phyloP scores from a whole-genome alignment of 306 rosid genomes.

The Ochetophila trinervis region DNA sequence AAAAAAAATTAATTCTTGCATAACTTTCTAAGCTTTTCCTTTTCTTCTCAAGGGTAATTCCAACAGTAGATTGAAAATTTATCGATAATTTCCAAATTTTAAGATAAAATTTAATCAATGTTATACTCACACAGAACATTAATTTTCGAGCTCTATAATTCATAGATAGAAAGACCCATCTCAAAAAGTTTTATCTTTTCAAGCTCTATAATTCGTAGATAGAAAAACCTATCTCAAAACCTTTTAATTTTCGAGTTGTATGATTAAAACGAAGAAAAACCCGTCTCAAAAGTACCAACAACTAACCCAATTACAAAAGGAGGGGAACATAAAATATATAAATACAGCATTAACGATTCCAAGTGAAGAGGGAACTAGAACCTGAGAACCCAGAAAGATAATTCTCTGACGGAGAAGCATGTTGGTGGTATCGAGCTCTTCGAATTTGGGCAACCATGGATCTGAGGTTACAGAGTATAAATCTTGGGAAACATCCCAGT shows the following conservation, averaged over 20 bases:
- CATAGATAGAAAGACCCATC: no score
- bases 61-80: not conserved
- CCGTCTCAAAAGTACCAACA: not conserved
- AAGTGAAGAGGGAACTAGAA: not conserved
- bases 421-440: conserved; percentile 82
- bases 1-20: not conserved
- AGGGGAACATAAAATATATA: not conserved
- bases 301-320: not conserved
- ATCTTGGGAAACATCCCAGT: conserved; percentile 52
- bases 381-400: conserved; percentile 93
- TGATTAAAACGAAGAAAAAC: not conserved
- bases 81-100: no score
- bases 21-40: not conserved
- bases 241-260: no score
- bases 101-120: no score
- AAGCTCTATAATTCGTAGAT: no score
- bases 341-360: not conserved
- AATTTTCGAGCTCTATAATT: no score
- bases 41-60: not conserved
- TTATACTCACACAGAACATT: no score
- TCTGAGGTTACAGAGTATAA: conserved; percentile 36
- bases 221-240: no score
- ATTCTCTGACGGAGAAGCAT: conserved; percentile 96
- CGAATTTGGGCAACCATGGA: conserved; percentile 63
- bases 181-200: no score